Percentiles rank a stretch among this genome's conserved stretches.
phyloP scores from a whole-genome alignment of 345 rosid species.

The Abelmoschus esculentus region DNA sequence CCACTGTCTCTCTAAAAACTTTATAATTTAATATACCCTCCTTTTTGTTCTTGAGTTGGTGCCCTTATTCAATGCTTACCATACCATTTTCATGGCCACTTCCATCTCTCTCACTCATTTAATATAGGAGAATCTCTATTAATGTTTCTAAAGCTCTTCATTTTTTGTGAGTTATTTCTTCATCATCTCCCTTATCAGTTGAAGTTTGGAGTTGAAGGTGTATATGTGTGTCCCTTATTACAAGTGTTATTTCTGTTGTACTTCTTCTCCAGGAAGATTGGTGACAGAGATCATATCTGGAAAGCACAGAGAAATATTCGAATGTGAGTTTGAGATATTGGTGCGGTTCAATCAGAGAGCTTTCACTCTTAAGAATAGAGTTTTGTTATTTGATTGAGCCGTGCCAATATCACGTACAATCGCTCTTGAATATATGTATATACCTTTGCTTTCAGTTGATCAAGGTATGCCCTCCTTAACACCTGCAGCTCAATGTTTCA shows the following conservation, averaged over 20 bases:
- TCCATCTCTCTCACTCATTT: constrained; percentile 11
- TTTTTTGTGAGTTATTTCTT: background rate
- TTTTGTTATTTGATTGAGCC: constrained; percentile 82
- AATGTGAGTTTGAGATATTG: constrained; percentile 49
- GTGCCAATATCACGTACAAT: constrained; percentile 83
- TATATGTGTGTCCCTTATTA: background rate
- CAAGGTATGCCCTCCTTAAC: background rate
- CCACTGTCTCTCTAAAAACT: constrained; percentile 22
- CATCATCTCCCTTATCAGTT: background rate
- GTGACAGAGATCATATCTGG: background rate
- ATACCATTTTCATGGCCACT: constrained; percentile 13
- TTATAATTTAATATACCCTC: constrained; percentile 14
- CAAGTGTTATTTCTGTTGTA: background rate
- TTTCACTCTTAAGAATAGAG: constrained; percentile 25
- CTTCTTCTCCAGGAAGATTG: background rate
- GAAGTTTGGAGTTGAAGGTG: background rate
- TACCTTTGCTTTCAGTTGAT: background rate
- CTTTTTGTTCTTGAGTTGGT: constrained; percentile 68
- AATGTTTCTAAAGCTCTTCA: background rate
- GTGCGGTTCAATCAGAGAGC: constrained; percentile 77
- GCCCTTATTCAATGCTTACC: constrained; percentile 25
- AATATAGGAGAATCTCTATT: constrained; percentile 14
- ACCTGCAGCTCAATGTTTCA: too few species aligned
- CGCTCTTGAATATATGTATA: too few species aligned
- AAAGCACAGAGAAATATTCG: background rate